Evolutionary conservation across 495 filamentous ascomycete genomes (phyloP), one percentile per base, ranked within the genome.

Genomic region (Letharia lupina): DNA sequence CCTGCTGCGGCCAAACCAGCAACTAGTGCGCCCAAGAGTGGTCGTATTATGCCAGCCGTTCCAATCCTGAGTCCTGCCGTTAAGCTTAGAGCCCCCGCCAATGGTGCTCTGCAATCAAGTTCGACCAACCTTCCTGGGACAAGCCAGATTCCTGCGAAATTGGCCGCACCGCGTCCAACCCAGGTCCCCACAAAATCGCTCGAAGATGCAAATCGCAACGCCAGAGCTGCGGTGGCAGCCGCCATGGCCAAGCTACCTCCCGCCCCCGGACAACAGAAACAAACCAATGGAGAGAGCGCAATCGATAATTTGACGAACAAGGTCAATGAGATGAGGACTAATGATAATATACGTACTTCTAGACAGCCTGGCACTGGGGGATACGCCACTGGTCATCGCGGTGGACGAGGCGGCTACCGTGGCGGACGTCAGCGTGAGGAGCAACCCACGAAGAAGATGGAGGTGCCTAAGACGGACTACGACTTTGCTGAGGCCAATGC

Each of bases 401-500:
- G 83, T 44, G 79, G 88, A 64, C 72, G 81, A 39, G 71, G 79
- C 47, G 78, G 80, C 37, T 74, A 80, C 66, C 84, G 85, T 65
- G 81, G 84, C 56, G 81, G 82, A 40, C 82, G 83, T 35, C 79
- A 83, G 28, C 78, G 74, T 37, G 73, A 73, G 16, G 66, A 72
- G 11, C 75, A 79, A 48, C 76, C 77, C 65, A 75, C 77, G 47
- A 82, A 82, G 71, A 94, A 90, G 77, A 82, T 97, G 31, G 93
- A 96, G 64, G 88, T 98, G 40, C 94, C 94, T 0, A 80, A 86
- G 44, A 84, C 89, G 4, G 94, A 98, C 71, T 99, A 91, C 73
- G 95, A 99, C 73, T 99, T 99, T 74, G 87, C 88, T 68, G 85
- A 85, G 12, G 84, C 93, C 59, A 99, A 99, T 72, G 92, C 91